Evolutionary conservation across 352 stramenopile species (phyloP), one percentile per base, ranked within the genome.

Genomic region (Pythium apleroticum): DNA sequence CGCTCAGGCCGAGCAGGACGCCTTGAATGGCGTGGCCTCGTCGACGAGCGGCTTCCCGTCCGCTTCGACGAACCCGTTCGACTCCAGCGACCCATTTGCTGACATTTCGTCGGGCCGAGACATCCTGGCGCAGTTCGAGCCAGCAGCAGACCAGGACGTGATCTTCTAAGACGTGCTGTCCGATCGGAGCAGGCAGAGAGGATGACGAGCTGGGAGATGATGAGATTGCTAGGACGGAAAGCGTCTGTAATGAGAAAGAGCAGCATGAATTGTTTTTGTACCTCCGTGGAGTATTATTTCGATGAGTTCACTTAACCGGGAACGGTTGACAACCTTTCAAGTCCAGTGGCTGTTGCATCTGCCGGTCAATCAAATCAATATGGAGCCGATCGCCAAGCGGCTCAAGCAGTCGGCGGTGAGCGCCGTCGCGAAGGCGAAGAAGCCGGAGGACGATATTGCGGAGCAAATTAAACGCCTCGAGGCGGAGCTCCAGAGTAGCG

Each of bases 331-430:
- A 63, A 56, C 57, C 45, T 49, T 50, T 63, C 45, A 20, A 55
- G 57, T 33, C 57, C 57, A 63, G 57, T 63, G n/a, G 39, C 52
- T 39, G 54, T 57, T 57, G 30, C 28, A 17, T 57, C 24, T 9
- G 27, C n/a, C 27, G 28, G 27, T 37, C 28, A 41, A 20, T 37
- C 37, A 22, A n/a, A 46, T 46, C 37, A 46, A 46, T 22, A 46
- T 91, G 77, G 81, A 91, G 79, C 86, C 86, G 59, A 94, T 94
- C 66, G 84, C 86, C 5, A 94, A 94, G 73, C 80, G 84, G 4
- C 71, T 94, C n/a, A 79, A 81, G 66, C 83, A 91, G 69, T 94
- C 83, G 20, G 86, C 74, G 27, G 84, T 94, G 45, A 62, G 73
- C 60, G 57, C 25, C 28, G 52, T 56, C 0, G 12, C 59, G 22